Percentiles rank a stretch among this genome's conserved stretches.
Conservation (phyloP, 2,329 filamentous ascomycete species). For the Penicillium concentricum region DNA sequence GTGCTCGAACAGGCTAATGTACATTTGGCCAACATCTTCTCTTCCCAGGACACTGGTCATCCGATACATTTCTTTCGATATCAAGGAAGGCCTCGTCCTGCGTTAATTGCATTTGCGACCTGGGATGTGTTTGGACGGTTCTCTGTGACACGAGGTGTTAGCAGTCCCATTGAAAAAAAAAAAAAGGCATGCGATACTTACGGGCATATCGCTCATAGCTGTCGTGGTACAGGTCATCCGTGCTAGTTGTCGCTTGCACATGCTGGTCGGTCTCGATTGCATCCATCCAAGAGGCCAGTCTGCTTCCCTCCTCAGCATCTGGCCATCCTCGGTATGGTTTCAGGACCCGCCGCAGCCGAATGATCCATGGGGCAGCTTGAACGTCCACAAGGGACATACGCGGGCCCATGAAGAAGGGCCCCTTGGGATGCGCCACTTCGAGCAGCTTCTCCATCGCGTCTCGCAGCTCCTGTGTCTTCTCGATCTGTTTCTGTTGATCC, state of each 20-base stretch:
- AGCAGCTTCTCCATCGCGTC: slow-evolving; percentile 63
- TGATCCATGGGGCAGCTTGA: slow-evolving; percentile 72
- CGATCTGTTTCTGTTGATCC: slow-evolving; percentile 58
- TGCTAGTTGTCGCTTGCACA: slow-evolving; percentile 66
- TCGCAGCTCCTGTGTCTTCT: slow-evolving; percentile 62
- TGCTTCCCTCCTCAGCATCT: slow-evolving; percentile 59
- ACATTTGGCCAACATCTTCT: slow-evolving; percentile 8
- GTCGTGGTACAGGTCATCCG: slow-evolving; percentile 64
- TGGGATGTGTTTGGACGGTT: slow-evolving; percentile 60
- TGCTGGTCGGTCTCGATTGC: slow-evolving; percentile 65
- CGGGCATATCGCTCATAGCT: slow-evolving; percentile 64
- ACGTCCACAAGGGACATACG: slow-evolving; percentile 67
- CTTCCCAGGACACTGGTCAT: neutral
- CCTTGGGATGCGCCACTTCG: slow-evolving; percentile 56
- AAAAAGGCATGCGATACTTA: slow-evolving; percentile 32
- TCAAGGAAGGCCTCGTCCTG: slow-evolving; percentile 54
- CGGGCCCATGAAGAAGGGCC: slow-evolving; percentile 67
- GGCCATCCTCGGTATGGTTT: slow-evolving; percentile 66
- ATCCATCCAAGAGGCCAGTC: slow-evolving; percentile 69
- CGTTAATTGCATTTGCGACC: slow-evolving; percentile 60
- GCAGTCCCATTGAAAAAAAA: neutral
- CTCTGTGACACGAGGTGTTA: slow-evolving; percentile 39
- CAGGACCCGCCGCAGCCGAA: slow-evolving; percentile 66
- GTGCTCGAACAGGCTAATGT: slow-evolving; percentile 46
- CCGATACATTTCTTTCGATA: neutral